A percentile compares a stretch with the other conserved stretches of the same genome.
These are phyloP conservation scores for Aspergillus aculeatus DNA, from an alignment of 2,329 filamentous ascomycete species.

Conservation along the genomic window DNA sequence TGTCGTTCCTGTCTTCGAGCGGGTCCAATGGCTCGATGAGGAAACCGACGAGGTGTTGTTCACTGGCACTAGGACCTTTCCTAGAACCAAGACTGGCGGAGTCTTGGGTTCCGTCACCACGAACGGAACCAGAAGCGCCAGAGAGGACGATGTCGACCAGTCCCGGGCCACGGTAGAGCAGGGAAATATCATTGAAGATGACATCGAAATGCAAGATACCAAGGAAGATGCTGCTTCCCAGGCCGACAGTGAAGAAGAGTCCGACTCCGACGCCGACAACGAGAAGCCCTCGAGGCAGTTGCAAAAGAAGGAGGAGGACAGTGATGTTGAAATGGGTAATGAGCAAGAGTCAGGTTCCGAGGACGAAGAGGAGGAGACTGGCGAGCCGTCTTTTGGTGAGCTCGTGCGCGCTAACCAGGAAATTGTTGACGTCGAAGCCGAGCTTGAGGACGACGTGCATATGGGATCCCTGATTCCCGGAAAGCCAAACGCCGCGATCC, in stretches of 20 bases:
- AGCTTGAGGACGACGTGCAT: constrained; percentile 47
- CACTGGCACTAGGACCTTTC: constrained; percentile 46
- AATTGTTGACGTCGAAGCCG: constrained; percentile 65
- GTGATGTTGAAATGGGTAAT: constrained; percentile 35
- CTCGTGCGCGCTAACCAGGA: constrained; percentile 69
- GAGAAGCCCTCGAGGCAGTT: constrained; percentile 18
- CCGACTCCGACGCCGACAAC: constrained; percentile 23
- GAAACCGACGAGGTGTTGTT: constrained; percentile 46
- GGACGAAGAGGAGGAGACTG: constrained; percentile 36
- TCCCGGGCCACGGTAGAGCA: constrained; percentile 54
- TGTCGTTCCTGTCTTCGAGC: constrained; percentile 51
- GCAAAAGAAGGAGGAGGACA: constrained; percentile 19
- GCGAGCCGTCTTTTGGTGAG: constrained; percentile 79
- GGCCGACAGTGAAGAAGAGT: constrained; percentile 25
- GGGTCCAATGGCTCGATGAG: constrained; percentile 47
- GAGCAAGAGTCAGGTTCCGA: constrained; percentile 33
- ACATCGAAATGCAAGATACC: constrained; percentile 43
- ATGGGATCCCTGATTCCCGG: constrained; percentile 48
- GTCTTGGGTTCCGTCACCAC: constrained; percentile 49
- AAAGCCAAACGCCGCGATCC: constrained; percentile 46
- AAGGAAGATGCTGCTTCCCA: constrained; percentile 36
- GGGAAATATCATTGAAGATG: constrained; percentile 47
- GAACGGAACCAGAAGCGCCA: constrained; percentile 53
- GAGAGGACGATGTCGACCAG: constrained; percentile 57
- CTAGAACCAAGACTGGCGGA: constrained; percentile 44